phyloP scores from a whole-genome alignment of 176 grass and related monocot genomes.

The Oryza officinalis region DNA sequence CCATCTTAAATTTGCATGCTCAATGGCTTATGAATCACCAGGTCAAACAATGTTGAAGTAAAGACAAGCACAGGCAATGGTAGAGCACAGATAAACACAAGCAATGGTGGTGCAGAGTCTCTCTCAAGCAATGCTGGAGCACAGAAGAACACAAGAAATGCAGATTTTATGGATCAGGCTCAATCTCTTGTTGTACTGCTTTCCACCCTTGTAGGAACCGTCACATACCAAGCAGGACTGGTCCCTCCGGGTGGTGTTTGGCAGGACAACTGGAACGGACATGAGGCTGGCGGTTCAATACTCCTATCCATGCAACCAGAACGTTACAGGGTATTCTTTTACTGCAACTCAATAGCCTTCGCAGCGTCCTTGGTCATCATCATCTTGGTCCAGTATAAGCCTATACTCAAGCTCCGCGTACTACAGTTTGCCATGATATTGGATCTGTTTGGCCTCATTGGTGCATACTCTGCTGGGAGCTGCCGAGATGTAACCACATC shows the following conservation, averaged over 20 bases:
- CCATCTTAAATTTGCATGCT: neutral
- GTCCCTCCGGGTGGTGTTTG: conserved; percentile 38
- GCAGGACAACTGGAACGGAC: neutral
- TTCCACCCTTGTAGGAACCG: conserved; percentile 22
- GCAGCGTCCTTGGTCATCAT: conserved; percentile 43
- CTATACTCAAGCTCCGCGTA: neutral
- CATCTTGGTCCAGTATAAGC: neutral
- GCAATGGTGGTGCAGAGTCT: neutral
- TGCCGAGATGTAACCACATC: conserved; percentile 7
- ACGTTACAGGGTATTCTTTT: conserved; percentile 34
- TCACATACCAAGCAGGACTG: conserved; percentile 42
- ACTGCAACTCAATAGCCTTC: conserved; percentile 41
- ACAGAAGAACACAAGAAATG: neutral
- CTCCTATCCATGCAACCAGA: neutral
- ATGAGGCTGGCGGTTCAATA: conserved; percentile 1
- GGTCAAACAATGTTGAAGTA: neutral
- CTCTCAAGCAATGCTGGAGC: too few species aligned
- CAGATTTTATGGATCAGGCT: neutral
- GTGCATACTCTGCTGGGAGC: conserved; percentile 36
- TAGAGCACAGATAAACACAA: neutral
- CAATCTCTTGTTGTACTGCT: conserved; percentile 22
- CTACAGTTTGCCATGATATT: conserved; percentile 29
- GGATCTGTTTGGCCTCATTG: conserved; percentile 38
- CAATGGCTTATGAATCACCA: neutral
- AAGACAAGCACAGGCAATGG: neutral